Base-by-base conservation (phyloP, 495 filamentous ascomycete species). In the Friedmanniomyces simplex region DNA sequence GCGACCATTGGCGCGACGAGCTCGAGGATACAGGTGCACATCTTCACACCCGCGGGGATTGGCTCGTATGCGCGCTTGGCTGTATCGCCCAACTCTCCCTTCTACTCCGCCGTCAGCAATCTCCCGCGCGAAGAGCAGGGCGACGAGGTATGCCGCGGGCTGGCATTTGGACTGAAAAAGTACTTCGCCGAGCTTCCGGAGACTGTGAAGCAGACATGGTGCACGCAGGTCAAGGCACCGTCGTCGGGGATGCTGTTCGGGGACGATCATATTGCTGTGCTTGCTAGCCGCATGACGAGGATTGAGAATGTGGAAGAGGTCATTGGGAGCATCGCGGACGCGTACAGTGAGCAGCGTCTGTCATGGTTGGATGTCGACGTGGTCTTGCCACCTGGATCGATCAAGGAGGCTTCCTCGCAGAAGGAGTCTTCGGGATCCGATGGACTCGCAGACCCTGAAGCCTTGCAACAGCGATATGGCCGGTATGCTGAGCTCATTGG, bases 111-210 rank as follows among this genome's bases (percentile, higher is more conserved):
- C 30, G 91, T 98, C 67, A 84, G 86, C 67, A 82, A 94, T 67
- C 79, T 99, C n/a, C 88, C 94, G 22, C 83, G 87, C 55, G 91
- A 95, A 65, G 87, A 87, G 69, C 93, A 97, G 75, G 91, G 90
- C 41, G 88, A 96, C 68, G 90, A 95, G 67, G 73, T 95, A 34
- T 88, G 82, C 69, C 83, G 93, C 18, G 93, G 86, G 1, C 76
- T 99, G 42, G 93, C 93, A 36, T 91, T 97, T 68, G 86, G 87
- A 50, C 76, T 97, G 67, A 77, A 88, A 67, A 97, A 91, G 67
- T 99, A 96, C 73, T 97, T 96, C 63, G 78, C 79, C 32, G 90
- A 95, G 68, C 73, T 97, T 48, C 85, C 91, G 16, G 83, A 88
- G 41, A 72, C 75, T 26, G 79, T 91, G 59, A 94, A 88, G 74